Evolutionary conservation across 768 basidiomycete genomes (phyloP).

Genomic region (Lactarius hatsudake): DNA sequence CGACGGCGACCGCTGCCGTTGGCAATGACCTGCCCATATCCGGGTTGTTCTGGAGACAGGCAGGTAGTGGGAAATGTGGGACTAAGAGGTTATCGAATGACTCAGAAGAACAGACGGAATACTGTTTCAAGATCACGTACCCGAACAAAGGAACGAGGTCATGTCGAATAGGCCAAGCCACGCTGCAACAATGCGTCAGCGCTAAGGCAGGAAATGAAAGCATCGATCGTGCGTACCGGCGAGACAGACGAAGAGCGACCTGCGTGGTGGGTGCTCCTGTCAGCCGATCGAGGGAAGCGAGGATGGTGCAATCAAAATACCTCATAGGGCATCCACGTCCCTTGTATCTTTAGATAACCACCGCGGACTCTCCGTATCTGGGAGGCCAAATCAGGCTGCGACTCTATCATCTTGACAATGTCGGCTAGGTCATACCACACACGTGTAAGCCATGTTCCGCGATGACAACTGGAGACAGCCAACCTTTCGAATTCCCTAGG

Average conservation of each 20-base stretch:
- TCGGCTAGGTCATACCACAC: conserved; percentile 53
- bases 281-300: conserved; percentile 12
- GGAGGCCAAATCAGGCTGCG: conserved; percentile 80
- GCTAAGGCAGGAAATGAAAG: background rate
- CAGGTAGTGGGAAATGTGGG: conserved; percentile 84
- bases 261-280: conserved; percentile 33
- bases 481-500: conserved; percentile 87
- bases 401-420: conserved; percentile 91
- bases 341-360: conserved; percentile 89
- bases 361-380: conserved; percentile 82
- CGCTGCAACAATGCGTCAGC: conserved; percentile 45
- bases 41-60: conserved; percentile 80
- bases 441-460: conserved; percentile 10
- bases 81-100: conserved; percentile 38
- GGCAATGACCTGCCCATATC: conserved; percentile 80
- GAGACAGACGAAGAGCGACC: conserved; percentile 76
- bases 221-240: conserved; percentile 53
- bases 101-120: conserved; percentile 18
- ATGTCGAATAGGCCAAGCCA: conserved; percentile 85
- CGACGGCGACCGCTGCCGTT: conserved; percentile 29
- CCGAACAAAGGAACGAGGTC: conserved; percentile 87
- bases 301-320: conserved; percentile 38
- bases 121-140: conserved; percentile 40
- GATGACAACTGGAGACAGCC: background rate
- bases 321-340: conserved; percentile 94